Base-by-base conservation (phyloP, 495 filamentous ascomycete genomes). In the Penicillium roqueforti region DNA sequence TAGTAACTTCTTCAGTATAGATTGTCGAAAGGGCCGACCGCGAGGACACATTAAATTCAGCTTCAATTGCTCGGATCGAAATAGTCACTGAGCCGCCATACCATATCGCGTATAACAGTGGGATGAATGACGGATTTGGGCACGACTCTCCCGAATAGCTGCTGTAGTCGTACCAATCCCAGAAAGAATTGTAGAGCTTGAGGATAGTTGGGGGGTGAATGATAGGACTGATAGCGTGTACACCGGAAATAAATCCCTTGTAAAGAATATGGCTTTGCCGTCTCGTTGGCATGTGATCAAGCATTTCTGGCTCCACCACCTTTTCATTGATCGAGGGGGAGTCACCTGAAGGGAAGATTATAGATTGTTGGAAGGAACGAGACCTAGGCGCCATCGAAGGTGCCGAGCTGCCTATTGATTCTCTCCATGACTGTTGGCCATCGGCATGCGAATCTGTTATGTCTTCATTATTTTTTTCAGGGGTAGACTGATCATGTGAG, bases 211-310 rank as follows among this genome's bases (percentile, higher is more conserved):
- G 75, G 14, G 75, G 75, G 34, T 76, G 74, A 23, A 76, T 34
- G 8, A 78, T 65, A 6, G 75, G 75, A 44, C 71, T 76, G 51
- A 76, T 74, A 9, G 72, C 72, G 36, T 78, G 75, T 10, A 78
- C 56, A 6, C 75, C 75, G 18, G 73, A 75, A 70, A 78, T 76
- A 41, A 75, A 78, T 1, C 72, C 73, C 51, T 69, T 73, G 53
- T 76, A 78, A 13, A 78, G 56, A 14, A 76, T 67, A 55, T 78
- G 71, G 32, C 75, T 78, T 48, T 78, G 75, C n/a, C 71, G 61
- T 55, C 69, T 71, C 1, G 69, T 72, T 20, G 75, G 73, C 23
- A 78, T 59, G 55, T 72, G 61, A 11, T 76, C 68, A 9, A 78
- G 68, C 72, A 72, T 75, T 34, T 78, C 70, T 4, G 73, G 70